phyloP scores from a whole-genome alignment of 148 eudicot genomes.

The Amaranthus cruentus region DNA sequence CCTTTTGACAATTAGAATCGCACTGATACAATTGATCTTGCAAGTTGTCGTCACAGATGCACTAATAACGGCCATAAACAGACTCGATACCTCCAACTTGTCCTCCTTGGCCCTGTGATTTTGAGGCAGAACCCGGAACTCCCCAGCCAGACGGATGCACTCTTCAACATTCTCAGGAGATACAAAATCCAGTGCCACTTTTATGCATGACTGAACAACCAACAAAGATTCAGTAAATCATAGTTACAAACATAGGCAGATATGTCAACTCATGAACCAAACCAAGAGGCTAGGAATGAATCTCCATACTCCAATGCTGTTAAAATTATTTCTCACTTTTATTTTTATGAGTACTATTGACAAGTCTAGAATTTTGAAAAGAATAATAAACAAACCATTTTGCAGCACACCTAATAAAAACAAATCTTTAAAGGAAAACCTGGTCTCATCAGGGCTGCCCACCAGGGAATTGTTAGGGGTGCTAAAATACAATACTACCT shows the following conservation, averaged over 20 bases:
- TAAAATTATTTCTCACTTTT: too few species aligned
- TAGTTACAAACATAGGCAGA: neutral
- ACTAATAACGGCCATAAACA: neutral
- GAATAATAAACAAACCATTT: too few species aligned
- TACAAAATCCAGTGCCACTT: slow-evolving; percentile 32
- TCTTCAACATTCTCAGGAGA: slow-evolving; percentile 30
- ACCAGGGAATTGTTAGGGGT: neutral
- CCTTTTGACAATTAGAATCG: neutral
- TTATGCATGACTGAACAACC: slow-evolving; percentile 32
- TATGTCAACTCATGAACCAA: neutral
- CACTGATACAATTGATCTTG: neutral
- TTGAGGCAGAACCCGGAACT: slow-evolving; percentile 26
- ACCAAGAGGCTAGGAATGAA: neutral
- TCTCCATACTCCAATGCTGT: too few species aligned
- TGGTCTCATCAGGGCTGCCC: too few species aligned
- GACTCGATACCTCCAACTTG: slow-evolving; percentile 25
- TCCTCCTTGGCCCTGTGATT: slow-evolving; percentile 33
- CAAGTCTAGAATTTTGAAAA: too few species aligned
- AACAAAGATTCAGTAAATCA: neutral
- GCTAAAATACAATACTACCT: slow-evolving; percentile 27
- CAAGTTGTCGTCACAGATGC: neutral
- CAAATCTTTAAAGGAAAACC: too few species aligned
- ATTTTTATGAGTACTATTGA: too few species aligned
- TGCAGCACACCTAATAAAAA: too few species aligned
- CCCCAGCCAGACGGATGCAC: slow-evolving; percentile 29